These are phyloP conservation scores for Xylaria sp. DNA, from an alignment of 2,329 filamentous ascomycete species.

Conservation along the genomic window DNA sequence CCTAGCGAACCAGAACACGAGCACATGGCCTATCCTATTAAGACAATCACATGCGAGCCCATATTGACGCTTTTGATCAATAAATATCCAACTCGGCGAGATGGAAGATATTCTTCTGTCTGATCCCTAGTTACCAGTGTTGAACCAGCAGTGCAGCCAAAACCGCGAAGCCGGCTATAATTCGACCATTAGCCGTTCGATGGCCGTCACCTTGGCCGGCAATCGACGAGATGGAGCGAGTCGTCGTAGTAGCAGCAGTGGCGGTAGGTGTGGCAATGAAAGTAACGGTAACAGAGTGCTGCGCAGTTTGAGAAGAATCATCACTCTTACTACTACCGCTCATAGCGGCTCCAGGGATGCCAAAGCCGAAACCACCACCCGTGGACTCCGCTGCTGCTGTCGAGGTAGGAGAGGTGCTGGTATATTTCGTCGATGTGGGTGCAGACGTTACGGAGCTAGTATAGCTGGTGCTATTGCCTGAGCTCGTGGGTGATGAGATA, in stretches of 20 bases:
- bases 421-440: neutral
- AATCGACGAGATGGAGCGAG: neutral
- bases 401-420: neutral
- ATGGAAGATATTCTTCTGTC: neutral
- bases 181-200: constrained; percentile 34
- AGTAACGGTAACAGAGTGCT: constrained; percentile 16
- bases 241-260: neutral
- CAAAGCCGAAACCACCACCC: neutral
- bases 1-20: too few relatives aligned
- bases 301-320: neutral
- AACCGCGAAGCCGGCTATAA: constrained; percentile 39
- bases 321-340: neutral
- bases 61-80: neutral
- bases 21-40: too few relatives aligned
- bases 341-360: neutral
- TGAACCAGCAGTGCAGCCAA: constrained; percentile 40
- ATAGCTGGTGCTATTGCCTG: neutral
- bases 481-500: constrained; percentile 2
- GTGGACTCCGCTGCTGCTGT: neutral
- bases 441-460: neutral
- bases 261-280: constrained; percentile 24
- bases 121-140: neutral
- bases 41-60: neutral
- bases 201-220: constrained; percentile 36
- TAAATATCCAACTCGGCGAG: neutral